phyloP scores from a whole-genome alignment of 352 stramenopile species.

The Blastocystis sp. region DNA sequence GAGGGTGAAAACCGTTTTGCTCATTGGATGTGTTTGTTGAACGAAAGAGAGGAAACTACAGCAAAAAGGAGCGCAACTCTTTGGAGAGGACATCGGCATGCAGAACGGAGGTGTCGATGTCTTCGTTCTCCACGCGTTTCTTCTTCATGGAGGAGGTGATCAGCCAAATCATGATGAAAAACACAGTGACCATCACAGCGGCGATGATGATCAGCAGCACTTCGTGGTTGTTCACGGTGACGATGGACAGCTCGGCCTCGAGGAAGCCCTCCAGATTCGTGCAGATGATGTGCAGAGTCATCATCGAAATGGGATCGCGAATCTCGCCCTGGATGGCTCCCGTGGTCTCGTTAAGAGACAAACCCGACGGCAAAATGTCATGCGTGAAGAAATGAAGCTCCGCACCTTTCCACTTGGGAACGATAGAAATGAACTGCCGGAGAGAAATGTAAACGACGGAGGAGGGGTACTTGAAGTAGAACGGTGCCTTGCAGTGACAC shows the following conservation, averaged over 20 bases:
- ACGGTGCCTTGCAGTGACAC: constrained; percentile 2
- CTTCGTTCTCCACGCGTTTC: not conserved
- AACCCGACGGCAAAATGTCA: not conserved
- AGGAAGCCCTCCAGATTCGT: constrained; percentile 38
- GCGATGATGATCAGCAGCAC: constrained; percentile 21
- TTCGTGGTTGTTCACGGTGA: constrained; percentile 52
- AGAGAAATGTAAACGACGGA: not conserved
- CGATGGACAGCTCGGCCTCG: not conserved
- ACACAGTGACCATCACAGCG: constrained; percentile 25
- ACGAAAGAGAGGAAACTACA: constrained; percentile 3
- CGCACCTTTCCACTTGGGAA: constrained; percentile 14
- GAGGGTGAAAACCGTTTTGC: not conserved
- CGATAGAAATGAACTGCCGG: not conserved
- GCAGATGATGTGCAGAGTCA: not conserved
- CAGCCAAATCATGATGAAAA: constrained; percentile 6
- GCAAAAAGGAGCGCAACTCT: constrained; percentile 36
- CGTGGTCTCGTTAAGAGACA: constrained; percentile 6
- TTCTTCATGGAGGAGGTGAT: not conserved
- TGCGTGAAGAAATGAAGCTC: constrained; percentile 13
- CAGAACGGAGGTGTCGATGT: not conserved
- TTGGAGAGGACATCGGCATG: constrained; percentile 26
- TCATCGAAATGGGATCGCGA: not conserved
- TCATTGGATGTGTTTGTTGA: constrained; percentile 24
- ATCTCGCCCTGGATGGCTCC: constrained; percentile 27
- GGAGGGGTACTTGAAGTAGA: not conserved